phyloP scores from a whole-genome alignment of 2,329 filamentous ascomycete species.

The Diaporthe sp. region DNA sequence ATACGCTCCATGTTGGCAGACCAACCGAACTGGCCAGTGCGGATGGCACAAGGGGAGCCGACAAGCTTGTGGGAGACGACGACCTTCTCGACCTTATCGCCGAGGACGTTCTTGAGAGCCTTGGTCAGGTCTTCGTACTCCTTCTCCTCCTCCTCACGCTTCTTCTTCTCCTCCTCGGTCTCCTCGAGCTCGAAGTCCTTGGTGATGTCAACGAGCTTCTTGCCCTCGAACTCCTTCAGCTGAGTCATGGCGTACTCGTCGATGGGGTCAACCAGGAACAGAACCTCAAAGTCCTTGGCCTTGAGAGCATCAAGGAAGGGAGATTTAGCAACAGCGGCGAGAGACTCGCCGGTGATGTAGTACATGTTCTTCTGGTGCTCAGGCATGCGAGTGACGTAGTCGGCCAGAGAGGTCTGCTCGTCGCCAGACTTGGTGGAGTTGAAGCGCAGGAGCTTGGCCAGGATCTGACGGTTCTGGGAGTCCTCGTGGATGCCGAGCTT shows the following conservation, averaged over 20 bases:
- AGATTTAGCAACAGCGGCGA: constrained; percentile 98
- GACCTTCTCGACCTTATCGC: constrained; percentile 99
- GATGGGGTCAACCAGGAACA: constrained; percentile 99
- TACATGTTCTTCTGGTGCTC: constrained; percentile 99
- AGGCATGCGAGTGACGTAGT: constrained; percentile 99
- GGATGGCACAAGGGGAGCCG: constrained; percentile 96
- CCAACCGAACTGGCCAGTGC: constrained; percentile 99
- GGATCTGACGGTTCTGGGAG: constrained; percentile 91
- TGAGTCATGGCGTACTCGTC: constrained; percentile 99
- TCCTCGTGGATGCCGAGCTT: constrained; percentile 99
- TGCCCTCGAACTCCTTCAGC: constrained; percentile 99
- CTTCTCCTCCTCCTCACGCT: constrained; percentile 97
- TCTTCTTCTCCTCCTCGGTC: constrained; percentile 98
- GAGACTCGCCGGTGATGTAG: constrained; percentile 99
- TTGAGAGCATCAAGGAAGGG: constrained; percentile 99
- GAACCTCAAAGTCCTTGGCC: constrained; percentile 99
- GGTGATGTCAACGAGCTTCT: constrained; percentile 99
- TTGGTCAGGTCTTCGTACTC: constrained; percentile 96
- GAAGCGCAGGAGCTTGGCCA: constrained; percentile 99
- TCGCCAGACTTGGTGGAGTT: constrained; percentile 99
- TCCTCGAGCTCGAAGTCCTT: constrained; percentile 99
- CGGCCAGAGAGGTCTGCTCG: constrained; percentile 91
- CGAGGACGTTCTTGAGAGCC: constrained; percentile 98
- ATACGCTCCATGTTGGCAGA: constrained; percentile 99
- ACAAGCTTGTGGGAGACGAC: constrained; percentile 98